Evolutionary conservation across 176 grass and related monocot genomes (phyloP).

Genomic region (Canna indica): DNA sequence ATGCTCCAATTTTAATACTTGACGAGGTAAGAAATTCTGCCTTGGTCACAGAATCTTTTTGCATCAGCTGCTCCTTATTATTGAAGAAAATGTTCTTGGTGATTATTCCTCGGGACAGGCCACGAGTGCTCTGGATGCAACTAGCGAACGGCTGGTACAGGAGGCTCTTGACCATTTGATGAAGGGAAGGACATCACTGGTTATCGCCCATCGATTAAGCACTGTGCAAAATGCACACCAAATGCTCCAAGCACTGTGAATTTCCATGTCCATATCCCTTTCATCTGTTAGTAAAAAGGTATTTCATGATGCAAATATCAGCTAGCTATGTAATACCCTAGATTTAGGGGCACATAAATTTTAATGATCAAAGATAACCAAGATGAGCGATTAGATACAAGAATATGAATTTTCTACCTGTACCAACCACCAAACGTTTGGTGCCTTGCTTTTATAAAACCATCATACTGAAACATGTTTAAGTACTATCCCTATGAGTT

Average conservation of each 20-base stretch:
- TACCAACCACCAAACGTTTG: no score
- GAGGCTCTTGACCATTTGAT: slow-evolving; percentile 79
- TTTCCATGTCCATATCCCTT: not conserved
- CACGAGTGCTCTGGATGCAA: slow-evolving; percentile 82
- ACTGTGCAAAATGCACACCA: slow-evolving; percentile 78
- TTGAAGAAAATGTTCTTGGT: not conserved
- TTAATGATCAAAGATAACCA: not conserved
- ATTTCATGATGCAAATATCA: not conserved
- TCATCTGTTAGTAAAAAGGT: not conserved
- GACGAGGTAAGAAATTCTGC: slow-evolving; percentile 60
- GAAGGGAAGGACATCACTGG: slow-evolving; percentile 82
- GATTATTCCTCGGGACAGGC: slow-evolving; percentile 38
- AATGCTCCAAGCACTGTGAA: no score
- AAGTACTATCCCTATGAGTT: not conserved
- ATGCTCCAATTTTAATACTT: slow-evolving; percentile 91
- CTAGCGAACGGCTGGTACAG: slow-evolving; percentile 78
- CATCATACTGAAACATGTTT: no score
- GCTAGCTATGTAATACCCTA: not conserved
- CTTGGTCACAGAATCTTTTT: not conserved
- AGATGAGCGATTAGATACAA: not conserved
- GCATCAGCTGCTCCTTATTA: not conserved
- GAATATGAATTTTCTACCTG: no score
- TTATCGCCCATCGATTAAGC: slow-evolving; percentile 86
- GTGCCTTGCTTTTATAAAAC: no score
- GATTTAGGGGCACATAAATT: not conserved